Percentiles rank a stretch among this genome's conserved stretches.
Conservation (phyloP, 140 eudicot genomes). For the Erigeron philadelphicus region DNA sequence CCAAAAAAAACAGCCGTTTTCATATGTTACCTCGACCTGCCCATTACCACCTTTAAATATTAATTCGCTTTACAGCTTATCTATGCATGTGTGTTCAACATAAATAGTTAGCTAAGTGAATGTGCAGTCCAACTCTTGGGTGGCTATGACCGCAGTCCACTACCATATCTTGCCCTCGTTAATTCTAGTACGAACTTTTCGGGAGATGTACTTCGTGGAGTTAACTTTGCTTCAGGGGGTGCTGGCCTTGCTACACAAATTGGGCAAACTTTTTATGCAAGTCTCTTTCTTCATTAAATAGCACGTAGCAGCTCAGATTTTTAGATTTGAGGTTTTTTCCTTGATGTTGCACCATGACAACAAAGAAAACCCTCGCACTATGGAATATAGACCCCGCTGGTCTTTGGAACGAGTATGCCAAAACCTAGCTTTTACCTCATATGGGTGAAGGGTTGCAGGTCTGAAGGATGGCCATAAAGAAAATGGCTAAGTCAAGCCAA, state of each 20-base stretch:
- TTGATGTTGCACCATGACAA: too few species aligned
- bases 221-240: slow-evolving; percentile 57
- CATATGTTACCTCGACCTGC: too few species aligned
- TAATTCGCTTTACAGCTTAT: not conserved
- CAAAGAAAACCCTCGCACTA: too few species aligned
- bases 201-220: slow-evolving; percentile 30
- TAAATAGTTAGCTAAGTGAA: too few species aligned
- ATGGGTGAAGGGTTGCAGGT: too few species aligned
- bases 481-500: too few species aligned
- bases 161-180: slow-evolving; percentile 40
- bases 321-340: not conserved
- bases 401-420: too few species aligned
- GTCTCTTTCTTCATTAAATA: slow-evolving; percentile 2
- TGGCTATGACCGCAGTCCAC: slow-evolving; percentile 37
- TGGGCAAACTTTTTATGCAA: slow-evolving; percentile 15
- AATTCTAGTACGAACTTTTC: slow-evolving; percentile 17
- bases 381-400: too few species aligned
- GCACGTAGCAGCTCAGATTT: not conserved
- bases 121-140: slow-evolving; percentile 39
- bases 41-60: not conserved
- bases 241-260: slow-evolving; percentile 32
- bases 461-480: too few species aligned
- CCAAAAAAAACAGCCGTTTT: too few species aligned
- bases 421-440: too few species aligned
- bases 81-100: not conserved